Evolutionary conservation across 148 eudicot genomes (phyloP), one percentile per base, ranked within the genome.

Genomic region (Heliamphora exappendiculata): DNA sequence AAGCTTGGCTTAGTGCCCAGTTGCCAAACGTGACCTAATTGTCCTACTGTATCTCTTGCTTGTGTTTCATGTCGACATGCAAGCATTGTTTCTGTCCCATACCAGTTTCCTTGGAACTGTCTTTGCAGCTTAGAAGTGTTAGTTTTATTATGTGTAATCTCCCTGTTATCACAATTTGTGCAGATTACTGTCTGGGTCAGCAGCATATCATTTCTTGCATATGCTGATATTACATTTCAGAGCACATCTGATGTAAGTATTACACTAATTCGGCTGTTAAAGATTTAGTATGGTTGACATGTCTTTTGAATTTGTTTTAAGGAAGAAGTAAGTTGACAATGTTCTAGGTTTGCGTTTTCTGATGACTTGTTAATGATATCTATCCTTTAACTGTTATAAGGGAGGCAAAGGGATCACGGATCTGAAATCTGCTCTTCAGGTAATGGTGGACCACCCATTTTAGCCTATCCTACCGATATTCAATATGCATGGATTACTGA

Each of bases 401-500:
- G 89, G 88, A 70, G 97, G 97, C 69, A 92, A 92, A 83, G 98
- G 98, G 70, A 84, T 95, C 77, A 95, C 98, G 42, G 93, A 95
- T 80, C 79, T 95, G 36, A 92, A 91, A 79, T 64, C 93, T 79
- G 87, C 91, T 66, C 93, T 95, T 68, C 88, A 89, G 97, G 98
- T 95, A 87, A 33, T 62, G 19, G 3, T 78, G 10, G 37, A 49
- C 16, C 34, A 41, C 50, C 12, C 26, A 17, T 68, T 51, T 47
- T 53, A 54, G 37, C 49, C 5, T 58, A 2, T 72, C 20, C 2
- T 45, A 33, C 55, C 59, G 33, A 64, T 78, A 41, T 74, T 45
- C 9, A 37, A 20, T 63, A 24, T 29, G 0, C 29, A 26, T 13
- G 20, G 34, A 5, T 36, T 47, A 31, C 71, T 81, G 76, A 67